Base-by-base conservation (phyloP, 2,329 filamentous ascomycete genomes). In the Lachnellula cervina region DNA sequence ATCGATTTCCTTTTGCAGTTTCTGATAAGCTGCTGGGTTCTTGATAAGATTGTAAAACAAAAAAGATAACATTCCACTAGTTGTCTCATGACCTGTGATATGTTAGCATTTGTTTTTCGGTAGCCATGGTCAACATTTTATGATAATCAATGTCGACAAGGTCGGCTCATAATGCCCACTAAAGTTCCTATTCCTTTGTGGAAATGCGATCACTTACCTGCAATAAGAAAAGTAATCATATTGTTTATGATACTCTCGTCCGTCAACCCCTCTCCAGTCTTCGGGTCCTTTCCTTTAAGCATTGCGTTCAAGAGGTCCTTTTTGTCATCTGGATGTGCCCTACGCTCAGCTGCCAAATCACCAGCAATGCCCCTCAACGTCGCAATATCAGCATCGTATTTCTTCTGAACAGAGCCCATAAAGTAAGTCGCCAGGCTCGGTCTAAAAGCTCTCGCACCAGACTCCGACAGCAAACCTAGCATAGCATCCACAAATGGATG, bases 401-500 rank as follows among this genome's bases (percentile, higher is more conserved):
- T 78, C 38, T 77, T 58, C 14, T 68, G 66, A 11, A 67, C 59
- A 4, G 64, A 62, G 7, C 69, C 75, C 66, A 80, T 80, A 51
- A 85, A 74, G 59, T 82, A 50, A 37, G 77, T 73, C 38, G 74
- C 73, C 16, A 75, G 71, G 1, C 70, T 68, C 2, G 78, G 79
- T 32, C 79, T 76, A 56, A 70, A 70, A 14, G 77, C 70, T 35
- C 82, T 76, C 8, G 70, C 73, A 37, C 79, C 81, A 8, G 77
- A 80, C 57, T 85, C 83, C n/a, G 69, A 64, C 1, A 91, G 73
- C 54, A 87, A 81, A 16, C 76, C 77, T 0, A 76, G 76, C 87
- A 91, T 90, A 7, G 84, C 80, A 45, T 77, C 69, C 40, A 90
- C 77, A 62, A 91, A 90, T 0, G 87, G 86, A 61, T 91, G 88